Evolutionary conservation across 805 yeast genomes (phyloP).

Genomic region (Myxozyma neotropica): DNA sequence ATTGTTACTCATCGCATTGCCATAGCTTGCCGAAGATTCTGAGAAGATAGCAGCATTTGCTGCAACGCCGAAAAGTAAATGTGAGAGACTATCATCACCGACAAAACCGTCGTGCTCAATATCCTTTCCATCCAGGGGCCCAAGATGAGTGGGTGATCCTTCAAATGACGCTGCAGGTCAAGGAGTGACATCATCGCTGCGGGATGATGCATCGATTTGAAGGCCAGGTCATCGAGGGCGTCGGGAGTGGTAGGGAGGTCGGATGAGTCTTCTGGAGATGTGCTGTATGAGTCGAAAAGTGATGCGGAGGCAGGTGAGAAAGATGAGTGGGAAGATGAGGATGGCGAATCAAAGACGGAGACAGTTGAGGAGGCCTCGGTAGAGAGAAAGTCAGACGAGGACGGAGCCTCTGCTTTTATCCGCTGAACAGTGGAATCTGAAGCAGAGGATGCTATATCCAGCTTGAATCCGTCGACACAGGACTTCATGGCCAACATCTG

Average conservation of each 20-base stretch:
- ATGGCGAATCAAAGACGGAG: slow-evolving; percentile 2
- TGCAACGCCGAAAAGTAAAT: slow-evolving; percentile 24
- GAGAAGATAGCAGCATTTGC: slow-evolving; percentile 11
- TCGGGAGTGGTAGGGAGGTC: slow-evolving; percentile 21
- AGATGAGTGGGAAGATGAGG: background rate
- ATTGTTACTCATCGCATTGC: background rate
- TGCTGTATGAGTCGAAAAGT: slow-evolving; percentile 5
- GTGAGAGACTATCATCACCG: slow-evolving; percentile 10
- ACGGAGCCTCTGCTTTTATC: slow-evolving; percentile 1
- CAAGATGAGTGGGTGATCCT: slow-evolving; percentile 2
- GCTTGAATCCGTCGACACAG: background rate
- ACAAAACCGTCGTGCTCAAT: slow-evolving; percentile 8
- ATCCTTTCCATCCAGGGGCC: slow-evolving; percentile 30
- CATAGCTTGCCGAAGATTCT: background rate
- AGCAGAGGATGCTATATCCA: background rate
- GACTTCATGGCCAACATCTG: background rate
- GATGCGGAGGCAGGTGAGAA: slow-evolving; percentile 5
- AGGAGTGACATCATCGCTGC: slow-evolving; percentile 33
- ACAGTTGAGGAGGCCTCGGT: background rate
- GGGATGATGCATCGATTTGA: slow-evolving; percentile 35
- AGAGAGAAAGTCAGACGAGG: slow-evolving; percentile 3
- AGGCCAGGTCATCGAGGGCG: slow-evolving; percentile 25
- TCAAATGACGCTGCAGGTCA: slow-evolving; percentile 35
- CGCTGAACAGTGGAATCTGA: background rate
- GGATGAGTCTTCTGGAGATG: slow-evolving; percentile 10